Evolutionary conservation across 2,329 filamentous ascomycete genomes (phyloP).

Genomic region (Aspergillus arachidicola): DNA sequence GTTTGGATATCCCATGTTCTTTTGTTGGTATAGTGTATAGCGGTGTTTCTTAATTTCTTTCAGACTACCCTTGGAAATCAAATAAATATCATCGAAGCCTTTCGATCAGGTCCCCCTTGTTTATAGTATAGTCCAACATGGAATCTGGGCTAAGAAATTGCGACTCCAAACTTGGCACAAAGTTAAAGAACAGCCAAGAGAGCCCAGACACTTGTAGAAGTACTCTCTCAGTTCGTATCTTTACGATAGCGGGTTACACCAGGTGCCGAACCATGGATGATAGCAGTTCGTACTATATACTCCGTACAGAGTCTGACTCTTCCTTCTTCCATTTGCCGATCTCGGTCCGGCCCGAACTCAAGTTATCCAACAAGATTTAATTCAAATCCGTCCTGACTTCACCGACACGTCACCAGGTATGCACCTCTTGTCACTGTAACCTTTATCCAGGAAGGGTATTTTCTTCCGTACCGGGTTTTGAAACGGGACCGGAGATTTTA

Average conservation of each 20-base stretch:
- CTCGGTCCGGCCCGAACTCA: slow-evolving; percentile 6
- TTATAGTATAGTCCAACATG: too few species aligned
- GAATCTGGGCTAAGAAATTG: not conserved
- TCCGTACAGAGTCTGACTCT: too few species aligned
- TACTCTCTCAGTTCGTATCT: not conserved
- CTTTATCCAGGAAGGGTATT: not conserved
- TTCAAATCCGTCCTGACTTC: not conserved
- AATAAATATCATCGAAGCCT: not conserved
- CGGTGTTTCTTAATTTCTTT: not conserved
- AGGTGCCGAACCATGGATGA: not conserved
- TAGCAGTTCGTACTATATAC: not conserved
- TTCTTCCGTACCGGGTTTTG: too few species aligned
- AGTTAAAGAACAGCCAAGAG: not conserved
- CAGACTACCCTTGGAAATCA: not conserved
- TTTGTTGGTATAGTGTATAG: not conserved
- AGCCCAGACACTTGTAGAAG: not conserved
- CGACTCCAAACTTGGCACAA: not conserved
- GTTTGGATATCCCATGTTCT: not conserved
- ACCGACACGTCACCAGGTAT: not conserved
- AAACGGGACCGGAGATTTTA: too few species aligned
- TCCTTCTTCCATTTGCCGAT: not conserved
- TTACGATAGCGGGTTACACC: not conserved
- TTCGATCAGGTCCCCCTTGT: not conserved
- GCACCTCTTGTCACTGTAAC: not conserved
- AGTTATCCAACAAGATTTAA: not conserved